Percentiles rank a stretch among this genome's conserved stretches.
Evolutionary conservation across 805 yeast genomes (phyloP).

Genomic region (Cyberlindnera mississippiensis): DNA sequence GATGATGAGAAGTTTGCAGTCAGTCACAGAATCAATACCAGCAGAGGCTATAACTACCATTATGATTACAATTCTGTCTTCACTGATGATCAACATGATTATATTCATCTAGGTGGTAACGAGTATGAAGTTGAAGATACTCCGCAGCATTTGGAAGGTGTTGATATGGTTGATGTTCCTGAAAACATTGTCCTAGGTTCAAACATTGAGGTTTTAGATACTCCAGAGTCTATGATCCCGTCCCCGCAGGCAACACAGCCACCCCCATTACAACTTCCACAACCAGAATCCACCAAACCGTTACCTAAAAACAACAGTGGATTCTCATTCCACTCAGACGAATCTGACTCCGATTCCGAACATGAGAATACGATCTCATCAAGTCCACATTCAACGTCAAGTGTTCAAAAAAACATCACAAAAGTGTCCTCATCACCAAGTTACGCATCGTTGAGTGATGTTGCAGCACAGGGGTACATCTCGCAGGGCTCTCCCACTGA

Average conservation of each 20-base stretch:
- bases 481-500: conserved; percentile 20
- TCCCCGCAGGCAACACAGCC: background rate
- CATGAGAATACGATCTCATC: conserved; percentile 4
- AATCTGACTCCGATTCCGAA: conserved; percentile 31
- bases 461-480: conserved; percentile 44
- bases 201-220: conserved; percentile 18
- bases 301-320: conserved; percentile 5
- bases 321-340: conserved; percentile 16
- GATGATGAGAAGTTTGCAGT: conserved; percentile 44
- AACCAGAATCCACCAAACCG: background rate
- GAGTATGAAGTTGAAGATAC: conserved; percentile 23
- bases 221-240: conserved; percentile 10
- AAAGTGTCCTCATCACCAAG: conserved; percentile 32
- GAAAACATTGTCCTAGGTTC: conserved; percentile 29
- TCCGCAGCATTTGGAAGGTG: conserved; percentile 27
- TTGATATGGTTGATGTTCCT: conserved; percentile 27
- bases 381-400: conserved; percentile 6
- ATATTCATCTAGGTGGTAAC: conserved; percentile 19
- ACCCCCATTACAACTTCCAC: background rate
- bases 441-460: conserved; percentile 45
- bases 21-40: conserved; percentile 69
- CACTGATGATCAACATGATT: conserved; percentile 38
- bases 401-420: conserved; percentile 10
- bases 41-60: conserved; percentile 71
- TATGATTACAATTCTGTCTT: conserved; percentile 81